These are phyloP conservation scores for Penicillium olsonii DNA, from an alignment of 2,329 filamentous ascomycete genomes.

Conservation along the genomic window DNA sequence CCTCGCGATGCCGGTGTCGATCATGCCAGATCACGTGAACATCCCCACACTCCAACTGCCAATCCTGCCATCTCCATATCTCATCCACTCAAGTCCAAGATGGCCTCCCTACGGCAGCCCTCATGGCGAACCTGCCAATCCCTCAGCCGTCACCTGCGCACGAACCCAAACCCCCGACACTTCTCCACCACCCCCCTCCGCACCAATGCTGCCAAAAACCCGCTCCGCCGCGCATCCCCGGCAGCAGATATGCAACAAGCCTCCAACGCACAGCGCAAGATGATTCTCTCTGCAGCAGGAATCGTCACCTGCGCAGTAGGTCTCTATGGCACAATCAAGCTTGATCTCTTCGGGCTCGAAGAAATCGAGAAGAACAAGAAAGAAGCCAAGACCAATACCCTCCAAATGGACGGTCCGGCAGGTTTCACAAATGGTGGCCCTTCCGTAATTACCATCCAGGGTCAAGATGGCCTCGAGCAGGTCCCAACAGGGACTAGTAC, in stretches of 20 bases:
- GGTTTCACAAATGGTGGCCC: conserved; percentile 36
- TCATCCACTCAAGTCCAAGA: conserved; percentile 11
- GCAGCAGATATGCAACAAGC: conserved; percentile 25
- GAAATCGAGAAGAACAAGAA: conserved; percentile 17
- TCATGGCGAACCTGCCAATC: conserved; percentile 33
- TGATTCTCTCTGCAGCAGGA: conserved; percentile 37
- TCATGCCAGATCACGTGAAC: conserved; percentile 24
- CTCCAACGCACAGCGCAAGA: conserved; percentile 33
- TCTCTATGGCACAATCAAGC: conserved; percentile 44
- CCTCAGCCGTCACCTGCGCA: conserved; percentile 21
- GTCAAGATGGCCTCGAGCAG: conserved; percentile 67
- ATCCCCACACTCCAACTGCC: conserved; percentile 22
- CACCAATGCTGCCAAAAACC: conserved; percentile 28
- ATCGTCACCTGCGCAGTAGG: conserved; percentile 41
- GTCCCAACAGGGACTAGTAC: conserved; percentile 78
- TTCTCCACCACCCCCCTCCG: conserved; percentile 32
- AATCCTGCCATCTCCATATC: conserved; percentile 8
- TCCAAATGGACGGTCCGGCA: conserved; percentile 44
- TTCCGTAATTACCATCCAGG: conserved; percentile 40
- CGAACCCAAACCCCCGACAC: conserved; percentile 13
- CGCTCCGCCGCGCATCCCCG: conserved; percentile 28
- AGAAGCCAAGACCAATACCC: conserved; percentile 19
- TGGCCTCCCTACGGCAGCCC: conserved; percentile 21
- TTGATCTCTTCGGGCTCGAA: conserved; percentile 38
- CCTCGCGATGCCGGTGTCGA: too few relatives aligned